Base-by-base conservation (phyloP, 139 green algal species). In the Chlorella sp. region DNA sequence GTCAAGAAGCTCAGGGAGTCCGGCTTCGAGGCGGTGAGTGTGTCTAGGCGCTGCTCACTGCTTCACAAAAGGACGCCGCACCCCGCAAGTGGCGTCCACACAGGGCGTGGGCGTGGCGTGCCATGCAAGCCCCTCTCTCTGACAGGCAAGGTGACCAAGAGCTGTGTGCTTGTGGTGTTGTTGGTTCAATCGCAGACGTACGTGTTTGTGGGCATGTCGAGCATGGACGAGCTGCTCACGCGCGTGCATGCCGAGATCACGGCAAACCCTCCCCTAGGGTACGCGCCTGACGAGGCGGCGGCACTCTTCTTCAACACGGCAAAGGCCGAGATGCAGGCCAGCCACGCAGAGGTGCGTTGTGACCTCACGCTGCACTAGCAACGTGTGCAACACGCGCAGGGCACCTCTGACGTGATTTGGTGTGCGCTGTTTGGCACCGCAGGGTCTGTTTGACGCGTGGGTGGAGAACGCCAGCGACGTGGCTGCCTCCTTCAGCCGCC, bases 231-330 rank as follows among this genome's bases (percentile, higher is more conserved):
- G 42, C 76, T 86, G 49, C 31, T 73, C 22, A 30, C 69, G 68
- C 70, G 67, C 2, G 59, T 85, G 20, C 35, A 67, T 20, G 73
- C 70, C 26, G 75, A 81, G 22, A 67, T 88, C 17, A 26, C 20
- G 23, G 62, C 61, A 35, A 91, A 86, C 69, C 82, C 83, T 0
- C 82, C 83, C 5, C 66, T 86, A 34, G 83, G 84, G 14, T 87
- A 90, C 65, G 83, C 88, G 59, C 76, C 79, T 27, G 78, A 86
- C 2, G 84, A 87, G 27, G 88, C 88, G 4, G 75, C 78, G 2
- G 51, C 81, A 3, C 59, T 72, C 26, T 84, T 90, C 24, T 85
- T 86, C 63, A 6, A 64, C n/a, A 71, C 36, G 22, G 84, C 84
- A 31, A 83, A 84, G 59, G 62, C 62, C 4, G 80, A 90, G 65